A percentile compares a stretch with the other conserved stretches of the same genome.
These are phyloP conservation scores for Gossypium thurberi DNA, from an alignment of 345 rosid species.

Conservation along the genomic window DNA sequence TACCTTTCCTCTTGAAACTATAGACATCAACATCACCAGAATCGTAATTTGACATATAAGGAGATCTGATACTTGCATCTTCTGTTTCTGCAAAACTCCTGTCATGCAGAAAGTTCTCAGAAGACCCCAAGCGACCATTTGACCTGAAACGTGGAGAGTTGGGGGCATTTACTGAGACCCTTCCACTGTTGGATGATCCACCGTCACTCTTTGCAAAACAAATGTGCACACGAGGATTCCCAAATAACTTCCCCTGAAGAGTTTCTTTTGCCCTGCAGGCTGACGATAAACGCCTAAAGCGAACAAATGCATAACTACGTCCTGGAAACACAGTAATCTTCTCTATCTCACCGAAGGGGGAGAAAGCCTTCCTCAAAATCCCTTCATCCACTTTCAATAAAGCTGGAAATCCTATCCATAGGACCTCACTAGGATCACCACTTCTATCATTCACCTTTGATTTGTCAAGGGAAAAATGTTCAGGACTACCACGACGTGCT, in stretches of 20 bases:
- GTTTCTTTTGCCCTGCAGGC: conserved; percentile 90
- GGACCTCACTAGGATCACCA: conserved; percentile 84
- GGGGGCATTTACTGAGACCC: conserved; percentile 36
- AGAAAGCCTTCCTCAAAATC: conserved; percentile 68
- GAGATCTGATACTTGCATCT: conserved; percentile 24
- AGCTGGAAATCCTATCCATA: conserved; percentile 94
- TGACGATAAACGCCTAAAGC: conserved; percentile 46
- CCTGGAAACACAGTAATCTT: conserved; percentile 85
- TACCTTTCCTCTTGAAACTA: conserved; percentile 41
- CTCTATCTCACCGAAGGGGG: conserved; percentile 83
- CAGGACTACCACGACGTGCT: conserved; percentile 55
- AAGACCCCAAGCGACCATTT: conserved; percentile 41
- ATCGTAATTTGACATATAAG: conserved; percentile 4
- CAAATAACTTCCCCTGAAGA: conserved; percentile 88
- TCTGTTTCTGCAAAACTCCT: conserved; percentile 32
- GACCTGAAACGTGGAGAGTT: conserved; percentile 54
- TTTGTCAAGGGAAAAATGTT: conserved; percentile 40
- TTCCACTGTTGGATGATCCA: conserved; percentile 54
- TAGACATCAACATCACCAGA: conserved; percentile 29
- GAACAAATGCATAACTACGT: conserved; percentile 95
- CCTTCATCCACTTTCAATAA: conserved; percentile 69
- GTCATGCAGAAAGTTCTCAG: conserved; percentile 48
- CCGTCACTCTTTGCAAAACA: conserved; percentile 82
- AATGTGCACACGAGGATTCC: conserved; percentile 94
- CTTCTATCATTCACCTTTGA: conserved; percentile 50